These are phyloP conservation scores for Colletotrichum agaves DNA, from an alignment of 2,329 filamentous ascomycete genomes.

Conservation along the genomic window DNA sequence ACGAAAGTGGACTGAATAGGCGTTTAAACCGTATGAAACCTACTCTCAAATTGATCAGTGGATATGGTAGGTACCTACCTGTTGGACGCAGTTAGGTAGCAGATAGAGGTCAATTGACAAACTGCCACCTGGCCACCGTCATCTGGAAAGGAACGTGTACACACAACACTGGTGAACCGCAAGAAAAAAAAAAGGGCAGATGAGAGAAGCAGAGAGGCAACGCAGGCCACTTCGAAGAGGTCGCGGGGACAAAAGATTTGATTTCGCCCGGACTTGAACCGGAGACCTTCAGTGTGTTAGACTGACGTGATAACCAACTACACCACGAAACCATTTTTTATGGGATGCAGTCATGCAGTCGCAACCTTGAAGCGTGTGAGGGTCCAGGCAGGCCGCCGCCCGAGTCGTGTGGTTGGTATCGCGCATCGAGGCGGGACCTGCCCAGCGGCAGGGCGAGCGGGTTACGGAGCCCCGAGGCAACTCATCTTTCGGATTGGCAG, in stretches of 20 bases:
- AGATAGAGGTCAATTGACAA: no score
- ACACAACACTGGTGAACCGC: not conserved
- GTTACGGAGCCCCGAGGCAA: not conserved
- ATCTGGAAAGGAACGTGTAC: no score
- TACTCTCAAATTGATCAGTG: no score
- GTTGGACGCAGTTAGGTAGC: no score
- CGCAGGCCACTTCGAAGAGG: no score
- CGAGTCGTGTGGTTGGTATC: not conserved
- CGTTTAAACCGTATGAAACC: no score
- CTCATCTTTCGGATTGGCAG: no score
- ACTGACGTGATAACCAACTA: conserved; percentile 62
- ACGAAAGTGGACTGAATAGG: no score
- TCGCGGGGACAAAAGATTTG: not conserved
- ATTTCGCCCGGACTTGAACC: conserved; percentile 38
- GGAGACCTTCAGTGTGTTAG: conserved; percentile 48
- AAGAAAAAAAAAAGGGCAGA: not conserved
- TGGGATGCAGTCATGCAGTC: accelerated
- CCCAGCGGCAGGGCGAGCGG: not conserved
- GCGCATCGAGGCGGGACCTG: not conserved
- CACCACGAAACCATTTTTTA: conserved; percentile 46
- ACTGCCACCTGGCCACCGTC: no score
- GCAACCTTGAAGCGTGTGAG: not conserved
- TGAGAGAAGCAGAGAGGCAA: no score
- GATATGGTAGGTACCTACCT: no score
- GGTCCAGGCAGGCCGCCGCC: not conserved